Conservation (phyloP, 805 yeast genomes). For the Candida vartiovaarae region DNA sequence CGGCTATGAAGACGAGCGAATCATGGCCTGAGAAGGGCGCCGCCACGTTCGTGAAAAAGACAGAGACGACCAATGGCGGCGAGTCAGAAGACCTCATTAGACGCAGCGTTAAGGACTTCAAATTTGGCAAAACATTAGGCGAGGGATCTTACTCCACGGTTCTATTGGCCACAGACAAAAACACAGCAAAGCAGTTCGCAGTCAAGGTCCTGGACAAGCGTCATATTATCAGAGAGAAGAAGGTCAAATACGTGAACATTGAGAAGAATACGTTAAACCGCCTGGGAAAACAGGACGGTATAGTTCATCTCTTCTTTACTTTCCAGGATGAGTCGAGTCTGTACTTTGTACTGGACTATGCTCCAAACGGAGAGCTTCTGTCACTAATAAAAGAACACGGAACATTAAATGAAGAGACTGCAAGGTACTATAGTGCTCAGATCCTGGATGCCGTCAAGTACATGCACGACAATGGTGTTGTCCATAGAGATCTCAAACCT, state of each 20-base stretch:
- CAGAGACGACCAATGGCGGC: conserved; percentile 36
- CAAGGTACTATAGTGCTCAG: conserved; percentile 65
- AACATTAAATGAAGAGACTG: conserved; percentile 63
- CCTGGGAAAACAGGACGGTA: conserved; percentile 51
- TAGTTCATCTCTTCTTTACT: conserved; percentile 65
- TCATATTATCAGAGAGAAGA: conserved; percentile 74
- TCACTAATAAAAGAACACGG: conserved; percentile 61
- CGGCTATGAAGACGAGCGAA: not conserved
- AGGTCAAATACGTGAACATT: conserved; percentile 77
- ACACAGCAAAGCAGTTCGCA: conserved; percentile 69
- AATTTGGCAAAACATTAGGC: conserved; percentile 83
- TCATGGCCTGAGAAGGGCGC: conserved; percentile 42
- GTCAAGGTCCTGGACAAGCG: conserved; percentile 70
- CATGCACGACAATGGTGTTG: conserved; percentile 69
- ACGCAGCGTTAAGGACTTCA: conserved; percentile 72
- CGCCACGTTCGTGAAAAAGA: conserved; percentile 43
- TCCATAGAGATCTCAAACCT: conserved; percentile 80
- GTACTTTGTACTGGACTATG: conserved; percentile 72
- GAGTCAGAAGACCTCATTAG: conserved; percentile 43
- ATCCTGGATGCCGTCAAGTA: conserved; percentile 64
- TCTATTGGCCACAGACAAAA: conserved; percentile 73
- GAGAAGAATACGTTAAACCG: conserved; percentile 76
- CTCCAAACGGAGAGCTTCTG: conserved; percentile 71
- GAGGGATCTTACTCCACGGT: conserved; percentile 97
- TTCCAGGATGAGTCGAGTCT: conserved; percentile 71